Conservation (phyloP, 106 monocot species). For the Ottelia alismoides region DNA sequence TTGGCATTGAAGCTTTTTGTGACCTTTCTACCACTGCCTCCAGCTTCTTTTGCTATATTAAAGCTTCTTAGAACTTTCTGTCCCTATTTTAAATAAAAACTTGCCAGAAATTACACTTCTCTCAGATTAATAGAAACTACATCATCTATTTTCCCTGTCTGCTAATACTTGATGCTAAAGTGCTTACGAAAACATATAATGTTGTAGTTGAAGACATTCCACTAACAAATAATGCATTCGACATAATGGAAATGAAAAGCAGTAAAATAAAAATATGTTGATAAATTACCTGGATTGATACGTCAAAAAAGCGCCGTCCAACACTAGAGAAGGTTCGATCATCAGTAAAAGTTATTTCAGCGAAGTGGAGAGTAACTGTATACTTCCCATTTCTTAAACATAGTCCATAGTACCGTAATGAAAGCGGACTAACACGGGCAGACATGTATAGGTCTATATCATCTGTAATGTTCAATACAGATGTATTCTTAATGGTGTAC, state of each 20-base stretch:
- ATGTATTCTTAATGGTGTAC: background rate
- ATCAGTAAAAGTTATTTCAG: conserved; percentile 16
- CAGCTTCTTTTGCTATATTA: too few relatives aligned
- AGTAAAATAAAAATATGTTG: background rate
- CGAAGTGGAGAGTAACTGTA: conserved; percentile 16
- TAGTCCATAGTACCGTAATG: conserved; percentile 15
- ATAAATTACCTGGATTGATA: conserved; percentile 15
- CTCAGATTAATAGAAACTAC: too few relatives aligned
- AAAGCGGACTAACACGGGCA: conserved; percentile 11
- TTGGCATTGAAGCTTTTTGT: too few relatives aligned
- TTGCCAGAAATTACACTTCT: too few relatives aligned
- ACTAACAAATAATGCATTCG: too few relatives aligned
- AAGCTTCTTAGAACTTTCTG: too few relatives aligned
- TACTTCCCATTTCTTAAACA: conserved; percentile 15
- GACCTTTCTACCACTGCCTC: too few relatives aligned
- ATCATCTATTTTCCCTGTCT: too few relatives aligned
- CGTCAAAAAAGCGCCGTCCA: conserved; percentile 17
- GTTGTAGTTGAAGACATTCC: background rate
- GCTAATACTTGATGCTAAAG: too few relatives aligned
- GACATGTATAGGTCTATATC: conserved; percentile 4
- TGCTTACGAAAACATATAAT: background rate
- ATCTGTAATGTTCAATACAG: background rate
- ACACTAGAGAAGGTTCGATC: conserved; percentile 4
- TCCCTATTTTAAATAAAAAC: too few relatives aligned
- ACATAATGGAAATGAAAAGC: background rate